Evolutionary conservation across 2,329 filamentous ascomycete species (phyloP).

Genomic region (Apiospora sp.): DNA sequence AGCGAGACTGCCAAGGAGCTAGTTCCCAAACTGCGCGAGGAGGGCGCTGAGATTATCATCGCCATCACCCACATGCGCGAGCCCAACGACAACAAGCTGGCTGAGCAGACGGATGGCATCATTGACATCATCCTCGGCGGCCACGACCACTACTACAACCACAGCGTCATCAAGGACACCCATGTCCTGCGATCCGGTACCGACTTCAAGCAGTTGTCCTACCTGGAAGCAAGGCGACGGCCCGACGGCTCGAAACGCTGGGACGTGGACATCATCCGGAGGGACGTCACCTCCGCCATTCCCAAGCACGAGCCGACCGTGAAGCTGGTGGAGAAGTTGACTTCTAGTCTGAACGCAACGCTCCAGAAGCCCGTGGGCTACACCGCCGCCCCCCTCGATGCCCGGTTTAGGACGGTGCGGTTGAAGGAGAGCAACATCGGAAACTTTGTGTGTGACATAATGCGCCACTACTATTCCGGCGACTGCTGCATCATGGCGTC

Average conservation of each 20-base stretch:
- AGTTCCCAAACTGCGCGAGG: slow-evolving; percentile 73
- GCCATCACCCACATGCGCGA: slow-evolving; percentile 87
- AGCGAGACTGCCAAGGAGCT: slow-evolving; percentile 78
- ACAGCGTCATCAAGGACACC: slow-evolving; percentile 78
- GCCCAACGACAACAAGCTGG: slow-evolving; percentile 88
- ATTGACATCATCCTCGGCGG: slow-evolving; percentile 89
- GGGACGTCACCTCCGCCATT: slow-evolving; percentile 76
- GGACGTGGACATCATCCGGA: slow-evolving; percentile 80
- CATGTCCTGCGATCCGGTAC: slow-evolving; percentile 88
- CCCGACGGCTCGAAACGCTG: slow-evolving; percentile 59
- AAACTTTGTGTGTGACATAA: slow-evolving; percentile 92
- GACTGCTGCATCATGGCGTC: slow-evolving; percentile 87
- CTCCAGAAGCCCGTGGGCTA: slow-evolving; percentile 85
- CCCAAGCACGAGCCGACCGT: slow-evolving; percentile 68
- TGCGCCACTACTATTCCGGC: slow-evolving; percentile 81
- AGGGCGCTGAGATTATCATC: slow-evolving; percentile 84
- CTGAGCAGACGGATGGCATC: slow-evolving; percentile 73
- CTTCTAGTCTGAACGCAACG: slow-evolving; percentile 76
- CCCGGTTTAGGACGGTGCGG: slow-evolving; percentile 84
- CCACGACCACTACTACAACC: slow-evolving; percentile 89
- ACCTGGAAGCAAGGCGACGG: slow-evolving; percentile 76
- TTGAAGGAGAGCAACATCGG: slow-evolving; percentile 82
- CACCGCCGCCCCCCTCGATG: slow-evolving; percentile 83
- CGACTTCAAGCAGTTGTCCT: slow-evolving; percentile 92
- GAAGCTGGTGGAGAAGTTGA: slow-evolving; percentile 72